Evolutionary conservation across 306 rosid genomes (phyloP), one percentile per base, ranked within the genome.

Genomic region (Begonia peltatifolia): DNA sequence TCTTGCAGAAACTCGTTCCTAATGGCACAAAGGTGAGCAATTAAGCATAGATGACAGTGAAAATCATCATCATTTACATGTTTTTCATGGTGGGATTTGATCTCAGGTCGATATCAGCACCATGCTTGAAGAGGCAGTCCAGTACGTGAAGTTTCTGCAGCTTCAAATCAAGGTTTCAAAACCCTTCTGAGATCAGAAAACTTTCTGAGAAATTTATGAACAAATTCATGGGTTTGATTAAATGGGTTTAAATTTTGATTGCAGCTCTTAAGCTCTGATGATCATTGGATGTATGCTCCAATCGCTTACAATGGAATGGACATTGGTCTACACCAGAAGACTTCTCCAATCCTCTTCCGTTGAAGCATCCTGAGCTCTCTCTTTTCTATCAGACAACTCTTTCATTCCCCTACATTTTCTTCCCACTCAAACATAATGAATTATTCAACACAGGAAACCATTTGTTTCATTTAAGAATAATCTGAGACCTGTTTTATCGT

Each of bases 61-160:
- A n/a, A 36, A 8, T 9, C 2, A 16, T 41, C 9, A 10, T 13
- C 14, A 3, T 8, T 14, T 11, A 15, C 16, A 16, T 15, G 9
- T 12, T 6, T 56, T 56, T 42, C 20, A 16, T 50, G 7, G 38
- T 30, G 6, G 6, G 6, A 3, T 30, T 30, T 30, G 18, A 41
- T n/a, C 2, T 13, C 63, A 84, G 94, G 95, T 90, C 53, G 97
- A 90, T 70, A 83, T 90, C 46, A 90, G 97, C 74, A 90, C 97
- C 47, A 90, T 90, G 97, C 92, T 90, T 46, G 97, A 90, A 80
- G 95, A 90, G 58, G 94, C 95, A 42, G 95, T 90, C 36, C 78
- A 80, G 16, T 90, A 90, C 50, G 97, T 90, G 58, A 78, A 90
- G 64, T 90, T 90, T 69, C 71, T 90, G 66, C 97, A 85, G 73